Conservation (phyloP, 1,284 basidiomycete genomes). For the Boletus semigastroideus region DNA sequence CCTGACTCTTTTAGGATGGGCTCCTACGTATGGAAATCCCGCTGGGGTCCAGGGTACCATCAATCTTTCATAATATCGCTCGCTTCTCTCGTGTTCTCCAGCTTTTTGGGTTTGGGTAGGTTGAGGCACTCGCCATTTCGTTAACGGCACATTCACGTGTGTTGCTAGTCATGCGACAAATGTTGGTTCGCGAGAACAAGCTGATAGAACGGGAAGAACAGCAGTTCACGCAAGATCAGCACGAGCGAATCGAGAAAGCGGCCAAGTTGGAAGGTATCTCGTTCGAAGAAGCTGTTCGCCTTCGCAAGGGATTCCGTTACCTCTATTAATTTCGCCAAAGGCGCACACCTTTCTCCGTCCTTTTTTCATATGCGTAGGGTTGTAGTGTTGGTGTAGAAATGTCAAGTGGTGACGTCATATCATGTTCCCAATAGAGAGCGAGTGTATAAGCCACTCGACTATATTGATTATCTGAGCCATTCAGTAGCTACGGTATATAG, state of each 20-base stretch:
- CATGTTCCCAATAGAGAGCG: no score
- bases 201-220: constrained; percentile 46
- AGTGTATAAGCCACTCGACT: no score
- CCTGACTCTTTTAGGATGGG: constrained; percentile 38
- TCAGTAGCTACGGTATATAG: no score
- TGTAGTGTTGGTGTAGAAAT: no score
- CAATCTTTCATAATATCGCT: constrained; percentile 51
- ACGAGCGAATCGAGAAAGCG: constrained; percentile 46
- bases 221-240: constrained; percentile 40
- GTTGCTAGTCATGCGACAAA: constrained; percentile 44
- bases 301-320: constrained; percentile 49
- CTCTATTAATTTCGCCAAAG: constrained; percentile 27
- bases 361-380: no score
- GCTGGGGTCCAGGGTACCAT: constrained; percentile 51
- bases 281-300: constrained; percentile 50
- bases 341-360: no score
- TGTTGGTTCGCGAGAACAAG: constrained; percentile 46
- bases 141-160: neutral
- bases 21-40: constrained; percentile 51
- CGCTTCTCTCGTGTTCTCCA: constrained; percentile 39
- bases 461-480: no score
- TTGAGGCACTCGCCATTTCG: neutral
- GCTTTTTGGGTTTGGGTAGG: constrained; percentile 40
- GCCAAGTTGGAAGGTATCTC: constrained; percentile 50
- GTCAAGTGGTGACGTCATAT: no score